Conservation (phyloP, 2,329 filamentous ascomycete species). For the Epichloe elymi region DNA sequence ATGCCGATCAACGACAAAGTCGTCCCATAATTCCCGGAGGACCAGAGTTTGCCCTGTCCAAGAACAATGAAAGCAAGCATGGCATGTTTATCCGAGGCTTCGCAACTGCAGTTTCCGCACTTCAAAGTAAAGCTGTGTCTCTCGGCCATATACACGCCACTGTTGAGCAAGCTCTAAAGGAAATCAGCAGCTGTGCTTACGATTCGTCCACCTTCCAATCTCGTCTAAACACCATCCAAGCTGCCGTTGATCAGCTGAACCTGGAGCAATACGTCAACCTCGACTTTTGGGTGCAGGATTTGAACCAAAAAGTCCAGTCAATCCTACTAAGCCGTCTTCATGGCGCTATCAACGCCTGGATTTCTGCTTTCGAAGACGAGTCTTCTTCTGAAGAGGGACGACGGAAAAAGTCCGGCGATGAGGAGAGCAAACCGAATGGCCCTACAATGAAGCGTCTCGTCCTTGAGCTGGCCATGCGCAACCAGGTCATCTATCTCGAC, state of each 20-base stretch:
- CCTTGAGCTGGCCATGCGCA: slow-evolving; percentile 93
- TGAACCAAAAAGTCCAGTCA: slow-evolving; percentile 75
- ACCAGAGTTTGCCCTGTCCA: slow-evolving; percentile 30
- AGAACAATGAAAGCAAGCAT: slow-evolving; percentile 73
- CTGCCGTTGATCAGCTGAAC: slow-evolving; percentile 89
- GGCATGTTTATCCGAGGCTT: slow-evolving; percentile 95
- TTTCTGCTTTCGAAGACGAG: slow-evolving; percentile 64
- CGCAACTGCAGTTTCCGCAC: slow-evolving; percentile 68
- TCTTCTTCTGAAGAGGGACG: slow-evolving; percentile 37
- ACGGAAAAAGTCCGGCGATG: slow-evolving; percentile 35
- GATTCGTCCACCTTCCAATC: slow-evolving; percentile 65
- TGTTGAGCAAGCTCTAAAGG: slow-evolving; percentile 66
- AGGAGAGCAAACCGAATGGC: slow-evolving; percentile 33
- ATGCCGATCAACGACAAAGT: slow-evolving; percentile 34
- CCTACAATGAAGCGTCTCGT: slow-evolving; percentile 62
- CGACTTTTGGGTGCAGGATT: slow-evolving; percentile 72
- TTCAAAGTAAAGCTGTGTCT: slow-evolving; percentile 77
- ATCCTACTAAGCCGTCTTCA: slow-evolving; percentile 74
- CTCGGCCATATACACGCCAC: slow-evolving; percentile 69
- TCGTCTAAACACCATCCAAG: slow-evolving; percentile 75
- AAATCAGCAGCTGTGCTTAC: slow-evolving; percentile 77
- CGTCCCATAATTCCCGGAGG: slow-evolving; percentile 29
- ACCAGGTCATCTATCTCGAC: slow-evolving; percentile 96
- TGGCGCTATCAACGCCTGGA: slow-evolving; percentile 76
- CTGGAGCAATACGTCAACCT: slow-evolving; percentile 93